phyloP scores from a whole-genome alignment of 257 asterid genomes.

The Nicotiana tabacum region DNA sequence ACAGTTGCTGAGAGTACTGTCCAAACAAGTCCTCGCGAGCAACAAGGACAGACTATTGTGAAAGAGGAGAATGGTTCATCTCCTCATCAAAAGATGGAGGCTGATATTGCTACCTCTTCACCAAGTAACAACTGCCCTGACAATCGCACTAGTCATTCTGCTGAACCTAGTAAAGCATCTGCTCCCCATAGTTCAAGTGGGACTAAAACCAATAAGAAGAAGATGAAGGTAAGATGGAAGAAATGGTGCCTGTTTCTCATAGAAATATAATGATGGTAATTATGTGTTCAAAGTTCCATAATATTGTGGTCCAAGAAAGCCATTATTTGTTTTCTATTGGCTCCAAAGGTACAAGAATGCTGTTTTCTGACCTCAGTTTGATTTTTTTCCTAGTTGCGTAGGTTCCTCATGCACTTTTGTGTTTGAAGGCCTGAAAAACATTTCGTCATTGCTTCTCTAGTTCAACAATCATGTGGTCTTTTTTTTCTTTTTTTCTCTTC shows the following conservation, averaged over 20 bases:
- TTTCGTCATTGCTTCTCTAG: not conserved
- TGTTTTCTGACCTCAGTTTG: not conserved
- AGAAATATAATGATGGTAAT: not conserved
- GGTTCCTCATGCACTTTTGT: not conserved
- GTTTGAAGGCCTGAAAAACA: not conserved
- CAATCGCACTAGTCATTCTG: not conserved
- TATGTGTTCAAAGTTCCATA: not conserved
- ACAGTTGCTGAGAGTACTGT: constrained; percentile 24
- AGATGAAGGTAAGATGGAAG: constrained; percentile 29
- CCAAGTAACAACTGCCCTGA: constrained; percentile 15
- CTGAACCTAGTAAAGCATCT: constrained; percentile 22
- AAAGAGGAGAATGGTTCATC: constrained; percentile 31
- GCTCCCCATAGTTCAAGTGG: constrained; percentile 21
- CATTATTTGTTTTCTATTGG: not conserved
- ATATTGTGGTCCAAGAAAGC: not conserved
- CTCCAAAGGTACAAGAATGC: not conserved
- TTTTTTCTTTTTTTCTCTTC: not conserved
- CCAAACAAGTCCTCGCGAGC: constrained; percentile 4
- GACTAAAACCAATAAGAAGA: constrained; percentile 33
- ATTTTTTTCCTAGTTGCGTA: not conserved
- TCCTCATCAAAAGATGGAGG: constrained; percentile 7
- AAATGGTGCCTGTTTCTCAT: not conserved
- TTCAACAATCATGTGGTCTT: not conserved
- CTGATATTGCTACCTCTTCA: not conserved
- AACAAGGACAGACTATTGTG: constrained; percentile 1